These are phyloP conservation scores for Microthyrium microscopicum DNA, from an alignment of 2,329 filamentous ascomycete species.

Conservation along the genomic window DNA sequence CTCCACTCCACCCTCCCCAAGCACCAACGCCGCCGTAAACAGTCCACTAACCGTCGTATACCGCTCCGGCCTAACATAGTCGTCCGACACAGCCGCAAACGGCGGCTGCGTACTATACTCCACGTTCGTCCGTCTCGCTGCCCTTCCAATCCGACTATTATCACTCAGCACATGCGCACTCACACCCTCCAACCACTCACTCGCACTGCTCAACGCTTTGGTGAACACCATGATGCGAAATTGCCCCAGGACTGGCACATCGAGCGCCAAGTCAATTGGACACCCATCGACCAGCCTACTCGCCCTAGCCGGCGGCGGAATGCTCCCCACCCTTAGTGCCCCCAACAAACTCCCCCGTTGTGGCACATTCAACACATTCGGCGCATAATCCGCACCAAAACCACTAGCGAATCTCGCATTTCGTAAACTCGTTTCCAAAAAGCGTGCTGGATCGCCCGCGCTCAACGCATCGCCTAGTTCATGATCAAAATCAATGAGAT, in stretches of 20 bases:
- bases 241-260: slow-evolving; percentile 61
- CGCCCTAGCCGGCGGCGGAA: slow-evolving; percentile 51
- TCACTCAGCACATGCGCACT: slow-evolving; percentile 36
- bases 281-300: slow-evolving; percentile 64
- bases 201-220: slow-evolving; percentile 50
- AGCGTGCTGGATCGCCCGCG: slow-evolving; percentile 43
- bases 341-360: slow-evolving; percentile 20
- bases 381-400: slow-evolving; percentile 50
- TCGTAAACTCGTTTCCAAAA: slow-evolving; percentile 52
- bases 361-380: slow-evolving; percentile 44
- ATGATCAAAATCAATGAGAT: slow-evolving; percentile 28
- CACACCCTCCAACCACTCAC: slow-evolving; percentile 40
- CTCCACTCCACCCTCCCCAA: slow-evolving; percentile 23
- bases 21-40: slow-evolving; percentile 45
- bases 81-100: slow-evolving; percentile 41
- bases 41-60: slow-evolving; percentile 53
- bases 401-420: slow-evolving; percentile 62
- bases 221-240: slow-evolving; percentile 61
- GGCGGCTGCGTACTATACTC: slow-evolving; percentile 47
- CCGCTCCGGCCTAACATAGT: slow-evolving; percentile 48
- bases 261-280: slow-evolving; percentile 59
- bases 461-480: slow-evolving; percentile 36
- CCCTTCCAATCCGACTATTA: slow-evolving; percentile 40
- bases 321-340: slow-evolving; percentile 22
- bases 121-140: slow-evolving; percentile 40